These are phyloP conservation scores for Saturnispora saitoi DNA, from an alignment of 805 yeast genomes.

Conservation along the genomic window DNA sequence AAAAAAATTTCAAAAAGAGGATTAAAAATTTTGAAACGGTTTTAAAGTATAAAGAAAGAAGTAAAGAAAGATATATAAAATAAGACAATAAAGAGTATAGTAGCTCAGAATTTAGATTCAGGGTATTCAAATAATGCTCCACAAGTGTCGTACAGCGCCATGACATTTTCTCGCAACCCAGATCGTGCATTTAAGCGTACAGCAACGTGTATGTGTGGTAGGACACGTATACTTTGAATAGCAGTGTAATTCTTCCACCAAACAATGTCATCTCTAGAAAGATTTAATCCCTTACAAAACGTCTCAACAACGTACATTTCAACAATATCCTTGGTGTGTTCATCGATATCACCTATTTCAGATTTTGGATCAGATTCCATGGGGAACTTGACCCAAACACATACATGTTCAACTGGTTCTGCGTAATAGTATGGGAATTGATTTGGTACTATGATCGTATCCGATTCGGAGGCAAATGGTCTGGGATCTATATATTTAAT, in stretches of 20 bases:
- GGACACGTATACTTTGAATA: constrained; percentile 55
- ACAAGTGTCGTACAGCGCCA: constrained; percentile 6
- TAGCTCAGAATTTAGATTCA: constrained; percentile 7
- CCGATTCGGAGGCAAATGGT: constrained; percentile 35
- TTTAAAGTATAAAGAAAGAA: neutral
- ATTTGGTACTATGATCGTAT: constrained; percentile 42
- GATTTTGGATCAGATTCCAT: constrained; percentile 45
- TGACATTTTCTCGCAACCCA: neutral
- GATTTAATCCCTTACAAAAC: constrained; percentile 37
- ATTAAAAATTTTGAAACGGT: neutral
- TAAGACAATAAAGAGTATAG: neutral
- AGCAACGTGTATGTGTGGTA: constrained; percentile 66
- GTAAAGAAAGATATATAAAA: neutral
- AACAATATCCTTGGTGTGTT: constrained; percentile 33
- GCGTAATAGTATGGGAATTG: constrained; percentile 63
- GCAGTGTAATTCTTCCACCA: constrained; percentile 73
- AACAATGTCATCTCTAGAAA: constrained; percentile 31
- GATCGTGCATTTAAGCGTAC: constrained; percentile 29
- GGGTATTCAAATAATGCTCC: constrained; percentile 11
- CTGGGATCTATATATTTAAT: constrained; percentile 28
- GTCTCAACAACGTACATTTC: constrained; percentile 40
- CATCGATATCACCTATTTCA: constrained; percentile 43
- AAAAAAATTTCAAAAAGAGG: neutral
- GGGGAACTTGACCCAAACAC: constrained; percentile 58
- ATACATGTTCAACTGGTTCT: constrained; percentile 42